A percentile compares a stretch with the other conserved stretches of the same genome.
Evolutionary conservation across 139 green algal genomes (phyloP).

Genomic region (Micromonas pusilla): DNA sequence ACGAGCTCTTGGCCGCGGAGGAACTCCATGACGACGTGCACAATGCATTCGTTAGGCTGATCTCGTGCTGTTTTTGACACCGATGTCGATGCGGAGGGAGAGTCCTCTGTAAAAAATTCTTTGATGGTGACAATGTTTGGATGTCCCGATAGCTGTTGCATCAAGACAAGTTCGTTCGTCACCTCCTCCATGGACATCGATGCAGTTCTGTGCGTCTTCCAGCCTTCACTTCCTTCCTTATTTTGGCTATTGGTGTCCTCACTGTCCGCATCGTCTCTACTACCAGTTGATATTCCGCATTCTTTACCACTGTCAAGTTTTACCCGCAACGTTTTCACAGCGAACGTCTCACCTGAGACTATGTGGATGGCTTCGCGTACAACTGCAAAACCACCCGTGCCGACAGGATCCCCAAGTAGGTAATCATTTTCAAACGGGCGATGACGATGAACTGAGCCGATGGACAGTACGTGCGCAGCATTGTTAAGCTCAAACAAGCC

Average conservation of each 20-base stretch:
- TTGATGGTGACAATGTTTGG: constrained; percentile 27
- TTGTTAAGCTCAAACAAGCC: constrained; percentile 14
- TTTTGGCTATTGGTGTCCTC: too few species aligned
- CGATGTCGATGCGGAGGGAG: constrained; percentile 24
- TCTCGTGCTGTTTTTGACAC: constrained; percentile 32
- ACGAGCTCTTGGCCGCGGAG: constrained; percentile 34
- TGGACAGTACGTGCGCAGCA: not conserved
- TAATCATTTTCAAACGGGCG: constrained; percentile 22
- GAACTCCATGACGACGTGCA: constrained; percentile 39
- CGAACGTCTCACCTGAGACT: constrained; percentile 22
- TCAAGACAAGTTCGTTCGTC: constrained; percentile 34
- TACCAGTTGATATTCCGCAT: too few species aligned
- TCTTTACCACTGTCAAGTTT: not conserved
- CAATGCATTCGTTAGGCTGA: constrained; percentile 8
- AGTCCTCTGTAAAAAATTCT: constrained; percentile 22
- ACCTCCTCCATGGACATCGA: constrained; percentile 23
- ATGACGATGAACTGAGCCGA: constrained; percentile 4
- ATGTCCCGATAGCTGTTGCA: constrained; percentile 23
- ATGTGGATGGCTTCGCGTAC: constrained; percentile 28
- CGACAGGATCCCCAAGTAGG: constrained; percentile 16
- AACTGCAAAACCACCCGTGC: constrained; percentile 37
- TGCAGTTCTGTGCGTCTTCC: not conserved
- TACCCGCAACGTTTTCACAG: constrained; percentile 34
- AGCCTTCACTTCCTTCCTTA: too few species aligned
- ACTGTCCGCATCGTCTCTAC: too few species aligned